Percentiles rank a stretch among this genome's conserved stretches.
Conservation (phyloP, 2,329 filamentous ascomycete genomes). For the Zymoseptoria passerinii region DNA sequence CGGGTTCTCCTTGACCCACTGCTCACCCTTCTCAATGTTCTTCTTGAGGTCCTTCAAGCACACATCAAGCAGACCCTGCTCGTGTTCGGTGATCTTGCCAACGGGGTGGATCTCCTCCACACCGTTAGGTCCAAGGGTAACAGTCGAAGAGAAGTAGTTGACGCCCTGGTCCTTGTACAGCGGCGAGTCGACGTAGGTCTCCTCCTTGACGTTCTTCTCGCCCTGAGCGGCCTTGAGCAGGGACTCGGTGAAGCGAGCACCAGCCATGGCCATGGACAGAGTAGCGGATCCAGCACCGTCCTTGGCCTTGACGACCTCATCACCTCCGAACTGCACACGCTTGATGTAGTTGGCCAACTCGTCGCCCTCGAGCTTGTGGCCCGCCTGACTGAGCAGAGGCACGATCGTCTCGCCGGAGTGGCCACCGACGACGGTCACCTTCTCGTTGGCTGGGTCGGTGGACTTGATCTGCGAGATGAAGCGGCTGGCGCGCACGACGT, state of each 20-base stretch:
- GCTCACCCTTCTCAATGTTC: slow-evolving; percentile 87
- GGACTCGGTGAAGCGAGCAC: slow-evolving; percentile 76
- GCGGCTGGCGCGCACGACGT: slow-evolving; percentile 93
- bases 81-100: slow-evolving; percentile 72
- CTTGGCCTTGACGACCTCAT: slow-evolving; percentile 99
- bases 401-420: slow-evolving; percentile 99
- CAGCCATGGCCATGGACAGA: slow-evolving; percentile 97
- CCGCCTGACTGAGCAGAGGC: slow-evolving; percentile 90
- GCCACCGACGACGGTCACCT: slow-evolving; percentile 91
- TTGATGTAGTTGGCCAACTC: slow-evolving; percentile 69
- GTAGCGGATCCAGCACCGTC: slow-evolving; percentile 94
- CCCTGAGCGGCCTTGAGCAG: slow-evolving; percentile 87
- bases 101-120: slow-evolving; percentile 87
- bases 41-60: slow-evolving; percentile 77
- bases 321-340: slow-evolving; percentile 97
- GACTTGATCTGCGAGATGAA: slow-evolving; percentile 94
- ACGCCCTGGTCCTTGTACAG: slow-evolving; percentile 98
- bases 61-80: slow-evolving; percentile 83
- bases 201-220: slow-evolving; percentile 91
- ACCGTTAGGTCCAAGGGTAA: slow-evolving; percentile 94
- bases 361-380: slow-evolving; percentile 74
- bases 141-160: slow-evolving; percentile 91
- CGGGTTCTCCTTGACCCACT: slow-evolving; percentile 55
- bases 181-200: slow-evolving; percentile 92
- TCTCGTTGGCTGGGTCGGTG: slow-evolving; percentile 84